Evolutionary conservation across 2,329 filamentous ascomycete genomes (phyloP).

Genomic region (Catunica adiposa): DNA sequence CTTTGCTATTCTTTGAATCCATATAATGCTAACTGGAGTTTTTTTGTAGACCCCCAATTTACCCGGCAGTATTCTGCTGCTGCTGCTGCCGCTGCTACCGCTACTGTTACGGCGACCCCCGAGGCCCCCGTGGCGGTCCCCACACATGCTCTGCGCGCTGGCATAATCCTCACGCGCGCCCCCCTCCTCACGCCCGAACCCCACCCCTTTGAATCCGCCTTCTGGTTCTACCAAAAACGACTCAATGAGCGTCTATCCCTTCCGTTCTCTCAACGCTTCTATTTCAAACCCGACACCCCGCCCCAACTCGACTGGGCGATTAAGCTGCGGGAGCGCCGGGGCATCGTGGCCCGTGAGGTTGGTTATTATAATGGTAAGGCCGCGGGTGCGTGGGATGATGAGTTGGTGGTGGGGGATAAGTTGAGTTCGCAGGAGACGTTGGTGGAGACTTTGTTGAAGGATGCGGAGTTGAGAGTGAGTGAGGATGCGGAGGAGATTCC

Average conservation of each 20-base stretch:
- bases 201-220: slow-evolving; percentile 78
- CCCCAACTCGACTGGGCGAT: slow-evolving; percentile 77
- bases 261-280: slow-evolving; percentile 81
- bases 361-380: slow-evolving; percentile 62
- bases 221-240: slow-evolving; percentile 92
- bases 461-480: slow-evolving; percentile 50
- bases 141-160: slow-evolving; percentile 38
- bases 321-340: slow-evolving; percentile 57
- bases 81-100: slow-evolving; percentile 16
- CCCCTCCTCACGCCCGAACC: slow-evolving; percentile 73
- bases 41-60: background rate
- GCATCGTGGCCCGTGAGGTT: slow-evolving; percentile 67
- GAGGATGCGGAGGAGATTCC: slow-evolving; percentile 44
- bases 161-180: slow-evolving; percentile 73
- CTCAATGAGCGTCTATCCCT: slow-evolving; percentile 82
- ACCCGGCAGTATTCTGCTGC: slow-evolving; percentile 21
- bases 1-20: too few relatives aligned
- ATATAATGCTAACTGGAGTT: background rate
- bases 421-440: slow-evolving; percentile 48
- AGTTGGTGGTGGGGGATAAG: slow-evolving; percentile 58
- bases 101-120: too few relatives aligned
- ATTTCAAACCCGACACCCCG: slow-evolving; percentile 82
- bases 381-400: slow-evolving; percentile 74
- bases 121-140: slow-evolving; percentile 12
- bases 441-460: slow-evolving; percentile 53